Evolutionary conservation across 176 grass and related monocot species (phyloP), one percentile per base, ranked within the genome.

Genomic region (Raddia distichophylla): DNA sequence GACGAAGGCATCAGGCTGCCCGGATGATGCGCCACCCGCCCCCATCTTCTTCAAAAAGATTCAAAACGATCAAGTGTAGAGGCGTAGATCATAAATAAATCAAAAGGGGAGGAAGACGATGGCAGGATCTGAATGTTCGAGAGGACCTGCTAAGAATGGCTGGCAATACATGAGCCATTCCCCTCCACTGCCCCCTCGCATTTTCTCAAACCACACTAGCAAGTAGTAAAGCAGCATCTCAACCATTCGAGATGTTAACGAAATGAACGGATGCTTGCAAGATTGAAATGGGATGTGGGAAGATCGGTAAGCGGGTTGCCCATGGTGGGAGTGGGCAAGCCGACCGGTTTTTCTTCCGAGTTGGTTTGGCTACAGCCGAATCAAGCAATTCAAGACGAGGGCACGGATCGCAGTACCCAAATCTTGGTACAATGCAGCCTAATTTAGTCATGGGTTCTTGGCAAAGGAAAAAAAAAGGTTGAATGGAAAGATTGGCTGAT

Each of bases 361-460:
- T 86, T 89, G 80, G 43, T 89, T 60, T 86, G 78, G 74, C 87
- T 89, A 72, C 83, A 89, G 66, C 83, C 87, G 32, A 72, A 60
- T 82, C 18, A 63, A 83, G 87, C 87, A 77, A 89, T 64, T 84
- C 83, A 86, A 82, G 83, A 82, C 59, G 5, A 77, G 83, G 78
- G 78, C 12, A 77, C 64, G 13, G 7, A 35, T 56, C 10, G 33
- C 7, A 49, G n/a, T 72, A 15, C 83, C 87, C 78, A 32, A 6
- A 81, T 64, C 87, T 52, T 77, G 83, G 87, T 89, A 89, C 87
- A 89, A 89, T 86, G 78, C 72, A 89, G 87, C 87, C 78, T 10
- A 71, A 0, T 12, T 12, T 44, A 4, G 2, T 69, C 7, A 7
- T 6, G 2, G 1, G 18, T 67, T 42, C 34, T 27, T 27, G 27